Conservation (phyloP, 2,329 filamentous ascomycete species). For the Aspergillus alliaceus region DNA sequence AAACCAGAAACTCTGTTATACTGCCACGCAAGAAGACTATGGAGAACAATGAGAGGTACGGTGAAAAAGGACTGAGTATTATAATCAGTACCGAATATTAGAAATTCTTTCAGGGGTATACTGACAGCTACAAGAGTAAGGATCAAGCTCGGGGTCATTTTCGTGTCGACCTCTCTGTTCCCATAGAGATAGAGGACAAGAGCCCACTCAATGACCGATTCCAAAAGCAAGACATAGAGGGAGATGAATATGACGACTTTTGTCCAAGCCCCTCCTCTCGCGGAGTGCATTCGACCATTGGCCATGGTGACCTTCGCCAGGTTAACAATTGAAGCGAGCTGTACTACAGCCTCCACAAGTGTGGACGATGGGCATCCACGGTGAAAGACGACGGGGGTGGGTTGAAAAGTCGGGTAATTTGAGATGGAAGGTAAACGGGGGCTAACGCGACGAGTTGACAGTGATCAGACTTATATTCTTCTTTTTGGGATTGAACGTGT, state of each 20-base stretch:
- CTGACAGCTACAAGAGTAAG: conserved; percentile 38
- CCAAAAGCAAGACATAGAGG: conserved; percentile 35
- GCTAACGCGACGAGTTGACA: neutral
- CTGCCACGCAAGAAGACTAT: conserved; percentile 42
- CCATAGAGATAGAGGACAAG: conserved; percentile 37
- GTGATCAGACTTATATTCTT: neutral
- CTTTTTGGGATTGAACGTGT: neutral
- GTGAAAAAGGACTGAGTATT: conserved; percentile 35
- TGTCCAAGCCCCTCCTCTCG: conserved; percentile 33
- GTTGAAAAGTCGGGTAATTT: neutral
- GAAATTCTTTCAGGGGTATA: neutral
- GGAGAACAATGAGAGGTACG: conserved; percentile 35
- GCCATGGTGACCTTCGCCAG: conserved; percentile 9
- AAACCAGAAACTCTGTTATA: conserved; percentile 34
- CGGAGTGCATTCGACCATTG: conserved; percentile 10
- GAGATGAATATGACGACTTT: conserved; percentile 37
- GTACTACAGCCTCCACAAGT: conserved; percentile 4
- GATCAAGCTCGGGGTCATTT: conserved; percentile 38
- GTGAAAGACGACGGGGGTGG: neutral
- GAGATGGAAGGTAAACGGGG: neutral
- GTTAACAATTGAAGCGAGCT: neutral
- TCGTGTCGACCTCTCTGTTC: conserved; percentile 35
- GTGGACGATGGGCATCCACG: conserved; percentile 1
- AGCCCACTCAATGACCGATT: conserved; percentile 36
- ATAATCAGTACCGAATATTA: neutral